Percentiles rank a stretch among this genome's conserved stretches.
Conservation (phyloP, 345 rosid genomes). For the Moringa oleifera region DNA sequence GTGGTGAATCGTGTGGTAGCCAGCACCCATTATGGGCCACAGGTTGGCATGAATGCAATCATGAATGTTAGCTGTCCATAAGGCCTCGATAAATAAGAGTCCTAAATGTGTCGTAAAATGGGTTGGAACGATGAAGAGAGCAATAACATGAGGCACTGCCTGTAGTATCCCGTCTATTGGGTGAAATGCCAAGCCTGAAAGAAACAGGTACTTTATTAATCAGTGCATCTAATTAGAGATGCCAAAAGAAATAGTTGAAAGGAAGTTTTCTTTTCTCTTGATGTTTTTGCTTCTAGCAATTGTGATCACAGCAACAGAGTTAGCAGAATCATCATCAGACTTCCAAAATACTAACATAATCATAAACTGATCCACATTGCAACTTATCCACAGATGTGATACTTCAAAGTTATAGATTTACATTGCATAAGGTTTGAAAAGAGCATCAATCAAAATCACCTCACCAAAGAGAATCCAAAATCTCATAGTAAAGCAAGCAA, state of each 20-base stretch:
- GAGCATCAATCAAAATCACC: too few species aligned
- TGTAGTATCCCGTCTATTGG: conserved; percentile 92
- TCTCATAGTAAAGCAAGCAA: too few species aligned
- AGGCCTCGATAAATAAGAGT: conserved; percentile 68
- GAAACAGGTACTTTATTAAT: background rate
- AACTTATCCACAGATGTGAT: too few species aligned
- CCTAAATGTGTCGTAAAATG: conserved; percentile 73
- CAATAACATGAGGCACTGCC: conserved; percentile 78
- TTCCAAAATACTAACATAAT: too few species aligned
- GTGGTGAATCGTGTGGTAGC: conserved; percentile 96
- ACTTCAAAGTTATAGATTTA: too few species aligned
- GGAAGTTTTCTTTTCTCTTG: too few species aligned
- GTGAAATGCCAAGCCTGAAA: conserved; percentile 85
- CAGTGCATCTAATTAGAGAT: background rate
- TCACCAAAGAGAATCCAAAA: too few species aligned
- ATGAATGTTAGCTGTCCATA: conserved; percentile 94
- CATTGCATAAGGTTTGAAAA: too few species aligned
- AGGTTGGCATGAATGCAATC: conserved; percentile 79
- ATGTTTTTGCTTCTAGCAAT: too few species aligned
- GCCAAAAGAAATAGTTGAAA: background rate
- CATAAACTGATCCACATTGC: too few species aligned
- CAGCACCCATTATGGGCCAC: conserved; percentile 99
- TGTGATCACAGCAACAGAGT: too few species aligned
- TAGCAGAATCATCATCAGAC: too few species aligned
- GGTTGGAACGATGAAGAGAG: conserved; percentile 67